Evolutionary conservation across 2,329 filamentous ascomycete genomes (phyloP), one percentile per base, ranked within the genome.

Genomic region (Sporothrix schenckii): DNA sequence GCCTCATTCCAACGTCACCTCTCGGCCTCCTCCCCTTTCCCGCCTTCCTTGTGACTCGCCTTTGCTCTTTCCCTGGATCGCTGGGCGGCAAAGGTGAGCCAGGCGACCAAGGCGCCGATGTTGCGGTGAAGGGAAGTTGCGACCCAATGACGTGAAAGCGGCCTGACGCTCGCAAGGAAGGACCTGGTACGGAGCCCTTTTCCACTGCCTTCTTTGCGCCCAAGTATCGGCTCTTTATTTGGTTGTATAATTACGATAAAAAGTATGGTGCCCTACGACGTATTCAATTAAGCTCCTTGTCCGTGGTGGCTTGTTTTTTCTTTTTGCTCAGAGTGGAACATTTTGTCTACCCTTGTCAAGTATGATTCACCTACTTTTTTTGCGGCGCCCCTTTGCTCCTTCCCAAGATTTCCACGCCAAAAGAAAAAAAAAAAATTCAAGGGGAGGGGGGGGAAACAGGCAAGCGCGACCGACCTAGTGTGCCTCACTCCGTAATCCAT

Each of bases 341-440:
- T 65, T 56, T 50, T 50, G 66, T 66, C 61, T 53, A 49, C 54
- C 52, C 63, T 68, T 65, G 63, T 67, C 21, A 11, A 27, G 56
- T 71, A 68, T 71, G 65, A 68, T 54, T 65, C 65, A 71, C 66
- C 68, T 52, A 44, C 49, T 50, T 54, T 69, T 60, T 65, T 65
- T 58, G 13, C 54, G 60, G 65, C 65, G 54, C 66, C 61, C 24
- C 24, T 19, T 44, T 10, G 58, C 44, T 66, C 61, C n/a, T 53
- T 53, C 47, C 61, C 56, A 65, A 44, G 13, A 19, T 49, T 65
- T 50, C 44, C 63, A 11, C 63, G 63, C 63, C 63, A 52, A 52
- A 52, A 66, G 21, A 19, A 50, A 47, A 34, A 34, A 27, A 24
- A 21, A 44, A 44, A 24, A 24, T 24, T 30, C 27, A 30, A 30